Evolutionary conservation across 2,329 filamentous ascomycete genomes (phyloP), one percentile per base, ranked within the genome.

Genomic region (Diaporthe sp.): DNA sequence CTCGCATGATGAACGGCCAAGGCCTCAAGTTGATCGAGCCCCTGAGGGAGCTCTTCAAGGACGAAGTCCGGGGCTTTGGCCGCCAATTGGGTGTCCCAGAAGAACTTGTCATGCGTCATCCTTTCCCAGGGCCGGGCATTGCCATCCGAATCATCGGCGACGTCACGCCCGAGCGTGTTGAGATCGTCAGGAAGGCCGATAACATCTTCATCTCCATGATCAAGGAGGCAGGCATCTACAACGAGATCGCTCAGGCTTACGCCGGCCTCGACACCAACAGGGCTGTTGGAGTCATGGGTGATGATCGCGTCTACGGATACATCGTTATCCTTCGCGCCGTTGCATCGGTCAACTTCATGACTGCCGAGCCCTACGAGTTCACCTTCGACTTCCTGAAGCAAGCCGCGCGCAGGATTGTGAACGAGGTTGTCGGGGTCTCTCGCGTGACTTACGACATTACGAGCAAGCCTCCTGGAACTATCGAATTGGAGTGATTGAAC

Each of bases 61-160:
- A 97, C 80, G 94, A 97, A 85, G 94, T 95, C 28, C 89, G 94
- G 85, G 88, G 77, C 2, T 85, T 96, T 3, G 94, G 94, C 55
- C 91, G 90, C 22, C 87, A 94, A 76, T 87, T 96, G 4, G 92
- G 92, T 28, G 94, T 96, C 76, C 89, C 91, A 70, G 89, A 94
- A 76, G 90, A 94, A 20, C 91, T 96, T 6, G 92, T 96, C 73
- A 94, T 92, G 91, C 87, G 94, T 42, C 94, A 95, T 80, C 93
- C 94, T 28, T 95, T 95, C 88, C 93, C 93, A 0, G 94, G 94
- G 1, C 85, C 87, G 0, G 90, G 85, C 68, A 91, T 97, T 76
- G 95, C 90, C 20, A 94, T 97, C 79, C 90, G 95, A 71, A 93
- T 98, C 76, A 87, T 98, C 1, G 96, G 96, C 37, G 95, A 97